Conservation (phyloP, 345 rosid species). For the Gossypium anomalum region DNA sequence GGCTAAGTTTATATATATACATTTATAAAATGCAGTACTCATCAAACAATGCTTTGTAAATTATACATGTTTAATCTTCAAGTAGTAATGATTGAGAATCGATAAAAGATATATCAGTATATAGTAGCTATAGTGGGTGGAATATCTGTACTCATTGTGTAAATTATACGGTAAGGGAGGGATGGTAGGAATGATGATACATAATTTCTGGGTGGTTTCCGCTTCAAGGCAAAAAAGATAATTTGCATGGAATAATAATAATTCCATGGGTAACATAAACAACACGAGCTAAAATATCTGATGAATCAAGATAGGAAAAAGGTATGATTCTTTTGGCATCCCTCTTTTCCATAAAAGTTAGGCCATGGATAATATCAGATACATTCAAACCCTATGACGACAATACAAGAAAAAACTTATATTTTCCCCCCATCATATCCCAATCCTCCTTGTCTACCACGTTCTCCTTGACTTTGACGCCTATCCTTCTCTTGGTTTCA, state of each 20-base stretch:
- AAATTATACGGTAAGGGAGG: not conserved
- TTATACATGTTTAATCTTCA: too few species aligned
- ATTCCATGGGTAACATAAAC: not conserved
- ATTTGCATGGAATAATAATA: not conserved
- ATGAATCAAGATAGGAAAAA: not conserved
- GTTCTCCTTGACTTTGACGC: slow-evolving; percentile 10
- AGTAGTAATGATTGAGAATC: too few species aligned
- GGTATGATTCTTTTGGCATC: not conserved
- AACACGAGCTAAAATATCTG: not conserved
- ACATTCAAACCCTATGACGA: not conserved
- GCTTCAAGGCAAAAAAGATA: not conserved
- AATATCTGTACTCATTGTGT: too few species aligned
- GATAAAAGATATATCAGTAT: too few species aligned
- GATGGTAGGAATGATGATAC: not conserved
- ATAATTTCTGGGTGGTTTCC: not conserved
- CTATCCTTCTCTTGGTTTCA: not conserved
- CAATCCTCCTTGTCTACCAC: not conserved
- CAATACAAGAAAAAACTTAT: slow-evolving; percentile 20
- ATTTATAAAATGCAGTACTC: too few species aligned
- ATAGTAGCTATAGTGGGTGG: too few species aligned
- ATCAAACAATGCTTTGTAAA: too few species aligned
- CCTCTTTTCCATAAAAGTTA: not conserved
- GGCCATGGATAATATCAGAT: not conserved
- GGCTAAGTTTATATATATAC: too few species aligned
- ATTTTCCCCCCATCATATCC: slow-evolving; percentile 7